Percentiles rank a stretch among this genome's conserved stretches.
phyloP scores from a whole-genome alignment of 202 grass and related monocot genomes.

The Carex arenaria region DNA sequence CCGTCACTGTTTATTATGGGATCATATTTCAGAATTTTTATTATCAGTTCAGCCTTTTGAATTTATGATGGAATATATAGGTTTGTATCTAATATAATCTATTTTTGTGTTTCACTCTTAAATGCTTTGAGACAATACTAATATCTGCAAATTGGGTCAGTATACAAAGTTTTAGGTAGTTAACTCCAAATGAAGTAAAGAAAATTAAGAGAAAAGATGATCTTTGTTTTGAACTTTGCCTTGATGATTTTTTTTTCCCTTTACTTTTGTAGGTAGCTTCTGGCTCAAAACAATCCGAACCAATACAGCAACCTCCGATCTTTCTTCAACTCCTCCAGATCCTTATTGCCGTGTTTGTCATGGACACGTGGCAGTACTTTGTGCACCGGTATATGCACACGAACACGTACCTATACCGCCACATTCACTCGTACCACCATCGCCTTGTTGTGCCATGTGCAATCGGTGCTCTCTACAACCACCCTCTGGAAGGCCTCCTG shows the following conservation, averaged over 20 bases:
- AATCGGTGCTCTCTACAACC: constrained; percentile 38
- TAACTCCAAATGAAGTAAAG: background rate
- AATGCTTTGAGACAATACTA: background rate
- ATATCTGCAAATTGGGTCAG: background rate
- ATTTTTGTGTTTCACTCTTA: background rate
- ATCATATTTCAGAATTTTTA: background rate
- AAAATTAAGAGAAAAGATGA: background rate
- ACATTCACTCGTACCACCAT: constrained; percentile 35
- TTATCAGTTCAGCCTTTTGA: background rate
- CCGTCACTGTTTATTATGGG: background rate
- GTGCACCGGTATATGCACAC: constrained; percentile 37
- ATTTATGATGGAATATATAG: background rate
- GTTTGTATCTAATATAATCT: background rate
- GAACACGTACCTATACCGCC: constrained; percentile 34
- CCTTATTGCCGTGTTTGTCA: constrained; percentile 21
- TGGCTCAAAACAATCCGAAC: background rate
- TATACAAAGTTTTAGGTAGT: background rate
- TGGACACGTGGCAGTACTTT: constrained; percentile 38
- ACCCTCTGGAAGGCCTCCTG: constrained; percentile 33
- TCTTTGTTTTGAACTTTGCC: background rate
- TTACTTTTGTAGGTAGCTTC: background rate
- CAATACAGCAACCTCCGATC: background rate
- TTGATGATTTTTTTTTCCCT: background rate
- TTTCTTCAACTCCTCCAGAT: background rate
- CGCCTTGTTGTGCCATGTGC: constrained; percentile 26